phyloP scores from a whole-genome alignment of 2,329 filamentous ascomycete species.

The Pestalotiopsis sp. region DNA sequence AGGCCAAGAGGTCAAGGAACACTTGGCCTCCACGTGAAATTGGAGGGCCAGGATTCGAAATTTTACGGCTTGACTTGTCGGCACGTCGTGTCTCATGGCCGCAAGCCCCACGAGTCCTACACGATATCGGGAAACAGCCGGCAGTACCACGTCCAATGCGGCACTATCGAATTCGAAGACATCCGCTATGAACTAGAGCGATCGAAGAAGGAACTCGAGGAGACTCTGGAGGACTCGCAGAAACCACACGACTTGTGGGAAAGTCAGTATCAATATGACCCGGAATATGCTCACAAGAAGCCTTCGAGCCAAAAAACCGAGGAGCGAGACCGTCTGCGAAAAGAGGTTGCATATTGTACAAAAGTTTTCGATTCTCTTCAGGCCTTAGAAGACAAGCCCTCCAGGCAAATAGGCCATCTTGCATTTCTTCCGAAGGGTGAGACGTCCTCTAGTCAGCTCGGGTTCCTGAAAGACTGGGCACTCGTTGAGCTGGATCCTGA shows the following conservation, averaged over 20 bases:
- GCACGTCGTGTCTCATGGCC: neutral
- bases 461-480: constrained; percentile 16
- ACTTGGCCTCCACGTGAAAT: constrained; percentile 10
- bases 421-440: neutral
- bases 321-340: neutral
- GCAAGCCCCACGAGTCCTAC: neutral
- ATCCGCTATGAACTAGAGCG: no score
- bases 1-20: constrained; percentile 2
- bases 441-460: neutral
- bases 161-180: no score
- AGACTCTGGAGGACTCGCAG: no score
- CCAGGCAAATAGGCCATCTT: constrained; percentile 11
- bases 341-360: neutral
- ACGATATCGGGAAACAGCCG: neutral
- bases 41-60: neutral
- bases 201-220: no score
- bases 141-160: neutral
- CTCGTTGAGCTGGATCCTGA: constrained; percentile 9
- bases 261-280: no score
- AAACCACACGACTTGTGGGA: no score
- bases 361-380: neutral
- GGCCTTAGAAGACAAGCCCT: neutral
- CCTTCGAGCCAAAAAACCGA: neutral
- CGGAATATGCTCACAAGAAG: neutral
- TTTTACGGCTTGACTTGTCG: constrained; percentile 13